These are phyloP conservation scores for Talaromyces sp. DNA, from an alignment of 2,329 filamentous ascomycete genomes.

Conservation along the genomic window DNA sequence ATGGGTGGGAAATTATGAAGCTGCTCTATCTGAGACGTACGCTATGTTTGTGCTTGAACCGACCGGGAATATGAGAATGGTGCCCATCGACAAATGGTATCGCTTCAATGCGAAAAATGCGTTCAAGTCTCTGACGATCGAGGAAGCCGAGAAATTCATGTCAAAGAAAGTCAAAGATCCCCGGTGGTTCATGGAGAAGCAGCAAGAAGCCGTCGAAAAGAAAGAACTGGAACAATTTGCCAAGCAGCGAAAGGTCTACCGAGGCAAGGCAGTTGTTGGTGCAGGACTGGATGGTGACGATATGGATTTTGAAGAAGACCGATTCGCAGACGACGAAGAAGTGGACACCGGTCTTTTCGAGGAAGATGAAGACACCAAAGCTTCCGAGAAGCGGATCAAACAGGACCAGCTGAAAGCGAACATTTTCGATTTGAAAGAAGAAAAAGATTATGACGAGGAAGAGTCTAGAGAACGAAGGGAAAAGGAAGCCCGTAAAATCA, in stretches of 20 bases:
- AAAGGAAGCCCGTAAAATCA: conserved; percentile 61
- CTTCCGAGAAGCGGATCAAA: conserved; percentile 65
- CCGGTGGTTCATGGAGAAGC: conserved; percentile 69
- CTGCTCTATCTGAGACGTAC: conserved; percentile 72
- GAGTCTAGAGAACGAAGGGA: conserved; percentile 59
- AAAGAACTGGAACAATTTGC: conserved; percentile 54
- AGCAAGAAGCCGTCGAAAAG: conserved; percentile 47
- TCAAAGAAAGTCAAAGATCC: conserved; percentile 69
- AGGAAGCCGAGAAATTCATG: conserved; percentile 81
- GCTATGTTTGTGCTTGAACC: conserved; percentile 74
- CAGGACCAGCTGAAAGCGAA: conserved; percentile 82
- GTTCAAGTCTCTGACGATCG: conserved; percentile 70
- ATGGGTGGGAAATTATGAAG: conserved; percentile 88
- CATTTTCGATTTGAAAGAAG: conserved; percentile 70
- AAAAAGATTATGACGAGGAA: conserved; percentile 63
- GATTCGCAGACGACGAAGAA: conserved; percentile 86
- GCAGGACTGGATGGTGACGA: conserved; percentile 56
- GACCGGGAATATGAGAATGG: conserved; percentile 68
- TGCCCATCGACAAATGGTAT: conserved; percentile 95
- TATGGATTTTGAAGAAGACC: conserved; percentile 63
- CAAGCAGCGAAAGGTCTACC: conserved; percentile 40
- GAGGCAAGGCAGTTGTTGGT: conserved; percentile 39
- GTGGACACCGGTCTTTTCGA: conserved; percentile 66
- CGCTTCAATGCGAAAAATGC: conserved; percentile 51
- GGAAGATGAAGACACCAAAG: conserved; percentile 73